Evolutionary conservation across 1,284 basidiomycete genomes (phyloP).

Genomic region (Flammula alnicola): DNA sequence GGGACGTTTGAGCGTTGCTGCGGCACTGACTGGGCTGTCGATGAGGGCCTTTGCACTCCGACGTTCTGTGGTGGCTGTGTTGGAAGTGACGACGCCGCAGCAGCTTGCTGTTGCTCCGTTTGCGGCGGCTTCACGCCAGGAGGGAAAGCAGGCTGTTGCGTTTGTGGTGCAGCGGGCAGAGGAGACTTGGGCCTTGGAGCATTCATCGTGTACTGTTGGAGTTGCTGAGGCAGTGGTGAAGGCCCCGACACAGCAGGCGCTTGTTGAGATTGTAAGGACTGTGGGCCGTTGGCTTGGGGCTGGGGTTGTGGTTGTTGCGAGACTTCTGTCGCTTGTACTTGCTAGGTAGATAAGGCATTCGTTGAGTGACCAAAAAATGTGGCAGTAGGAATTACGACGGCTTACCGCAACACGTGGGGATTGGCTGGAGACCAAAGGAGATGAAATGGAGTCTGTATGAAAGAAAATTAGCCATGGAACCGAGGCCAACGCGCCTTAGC

Average conservation of each 20-base stretch:
- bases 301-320: slow-evolving; percentile 33
- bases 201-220: slow-evolving; percentile 50
- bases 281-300: slow-evolving; percentile 28
- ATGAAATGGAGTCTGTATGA: slow-evolving; percentile 42
- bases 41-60: slow-evolving; percentile 45
- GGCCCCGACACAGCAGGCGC: slow-evolving; percentile 41
- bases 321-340: slow-evolving; percentile 32
- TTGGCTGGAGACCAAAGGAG: slow-evolving; percentile 39
- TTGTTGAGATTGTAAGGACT: slow-evolving; percentile 37
- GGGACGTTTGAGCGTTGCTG: slow-evolving; percentile 39
- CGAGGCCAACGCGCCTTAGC: neutral
- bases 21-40: slow-evolving; percentile 45
- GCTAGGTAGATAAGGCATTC: slow-evolving; percentile 15
- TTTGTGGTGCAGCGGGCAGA: slow-evolving; percentile 27
- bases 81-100: slow-evolving; percentile 15
- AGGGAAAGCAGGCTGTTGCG: slow-evolving; percentile 60
- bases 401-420: slow-evolving; percentile 41
- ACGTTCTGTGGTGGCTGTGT: slow-evolving; percentile 37
- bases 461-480: neutral
- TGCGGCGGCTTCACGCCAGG: slow-evolving; percentile 69
- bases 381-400: neutral
- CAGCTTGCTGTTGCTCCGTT: slow-evolving; percentile 40
- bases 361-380: slow-evolving; percentile 1
- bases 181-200: slow-evolving; percentile 36
- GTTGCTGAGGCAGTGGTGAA: slow-evolving; percentile 67